Evolutionary conservation across 306 rosid species (phyloP), one percentile per base, ranked within the genome.

Genomic region (Quillaja saponaria): DNA sequence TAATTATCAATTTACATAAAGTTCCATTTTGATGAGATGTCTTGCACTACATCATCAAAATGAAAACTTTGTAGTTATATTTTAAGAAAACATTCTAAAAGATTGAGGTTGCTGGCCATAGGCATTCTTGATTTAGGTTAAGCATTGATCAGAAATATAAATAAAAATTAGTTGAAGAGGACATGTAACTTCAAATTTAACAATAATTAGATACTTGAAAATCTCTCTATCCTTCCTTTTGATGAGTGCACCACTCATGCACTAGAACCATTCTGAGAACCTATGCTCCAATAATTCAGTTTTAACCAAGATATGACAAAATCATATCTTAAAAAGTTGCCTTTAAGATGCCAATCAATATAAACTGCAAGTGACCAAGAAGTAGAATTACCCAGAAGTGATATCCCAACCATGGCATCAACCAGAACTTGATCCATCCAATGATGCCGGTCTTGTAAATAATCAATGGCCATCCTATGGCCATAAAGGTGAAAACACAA

Each of bases 351-450:
- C 42, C 55, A 41, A 52, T 25, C 69, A 61, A 74, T 48, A 72
- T 37, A 64, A 41, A 66, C 16, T 46, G 69, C 57, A 50, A 55
- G 72, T 48, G 50, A 63, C 40, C 15, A 47, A 55, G 57, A 72
- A 73, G 58, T 40, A 47, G 71, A 40, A 71, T 75, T 92, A 92
- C 99, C 99, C 99, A 92, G 63, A 92, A 89, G 89, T 92, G 96
- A 71, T 89, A 92, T 66, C 96, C 99, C 75, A 89, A 74, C 96
- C 96, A 92, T 28, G 99, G 99, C 96, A 92, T 89, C 82, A 92
- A 58, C 99, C 99, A 92, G 84, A 77, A 92, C 60, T 92, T 92
- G 69, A 92, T 67, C 99, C 99, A 92, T 69, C 99, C 99, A 73
- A 89, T 60, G 50, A 89, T 79, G 69, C 99, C 99, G 0, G 87